These are phyloP conservation scores for Polytrichum commune DNA, from an alignment of 225 moss, liverwort and hornwort genomes.

Conservation along the genomic window DNA sequence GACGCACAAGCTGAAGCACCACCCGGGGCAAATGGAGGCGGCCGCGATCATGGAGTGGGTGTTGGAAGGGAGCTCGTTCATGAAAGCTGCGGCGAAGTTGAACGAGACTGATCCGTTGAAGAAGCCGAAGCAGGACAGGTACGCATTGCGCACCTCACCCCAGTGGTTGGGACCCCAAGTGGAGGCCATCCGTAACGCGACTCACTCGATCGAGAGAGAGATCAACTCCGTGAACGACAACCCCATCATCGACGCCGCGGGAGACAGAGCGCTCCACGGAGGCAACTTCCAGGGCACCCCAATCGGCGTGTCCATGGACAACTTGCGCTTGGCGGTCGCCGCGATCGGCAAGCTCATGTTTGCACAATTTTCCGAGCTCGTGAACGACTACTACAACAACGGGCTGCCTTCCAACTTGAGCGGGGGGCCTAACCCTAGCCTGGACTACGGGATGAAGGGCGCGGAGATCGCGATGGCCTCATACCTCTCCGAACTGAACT, in stretches of 20 bases:
- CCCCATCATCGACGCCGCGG: constrained; percentile 25
- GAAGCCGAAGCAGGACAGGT: constrained; percentile 68
- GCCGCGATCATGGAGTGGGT: constrained; percentile 73
- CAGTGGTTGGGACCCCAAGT: constrained; percentile 49
- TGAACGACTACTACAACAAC: constrained; percentile 43
- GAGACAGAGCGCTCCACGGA: constrained; percentile 56
- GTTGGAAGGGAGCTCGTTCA: constrained; percentile 60
- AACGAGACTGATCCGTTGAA: constrained; percentile 54
- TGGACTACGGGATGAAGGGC: constrained; percentile 28
- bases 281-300: constrained; percentile 50
- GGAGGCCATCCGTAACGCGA: constrained; percentile 18
- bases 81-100: constrained; percentile 47
- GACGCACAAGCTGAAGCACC: constrained; percentile 71
- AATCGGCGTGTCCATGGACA: constrained; percentile 30
- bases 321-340: constrained; percentile 39
- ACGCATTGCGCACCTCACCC: constrained; percentile 64
- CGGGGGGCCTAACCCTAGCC: constrained; percentile 19
- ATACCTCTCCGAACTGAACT: constrained; percentile 24
- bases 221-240: constrained; percentile 60
- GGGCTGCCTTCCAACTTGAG: constrained; percentile 21
- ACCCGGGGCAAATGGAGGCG: constrained; percentile 75
- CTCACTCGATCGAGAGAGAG: constrained; percentile 34
- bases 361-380: constrained; percentile 51
- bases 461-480: constrained; percentile 32
- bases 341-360: constrained; percentile 39